These are phyloP conservation scores for Rhizophlyctis rosea DNA, from an alignment of 192 early-diverging fungal species.

Conservation along the genomic window DNA sequence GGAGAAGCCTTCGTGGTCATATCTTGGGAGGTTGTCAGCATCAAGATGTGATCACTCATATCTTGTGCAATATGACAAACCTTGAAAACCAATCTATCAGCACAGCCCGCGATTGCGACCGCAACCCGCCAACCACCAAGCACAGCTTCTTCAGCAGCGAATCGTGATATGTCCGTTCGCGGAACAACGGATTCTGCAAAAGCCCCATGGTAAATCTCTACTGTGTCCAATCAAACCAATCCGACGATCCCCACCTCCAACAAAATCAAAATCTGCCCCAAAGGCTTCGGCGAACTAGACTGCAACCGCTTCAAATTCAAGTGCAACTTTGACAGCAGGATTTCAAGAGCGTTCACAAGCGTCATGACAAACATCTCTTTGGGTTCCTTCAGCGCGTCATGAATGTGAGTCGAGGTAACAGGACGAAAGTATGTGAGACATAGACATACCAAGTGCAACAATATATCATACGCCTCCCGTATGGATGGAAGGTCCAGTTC, in stretches of 20 bases:
- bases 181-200: conserved; percentile 53
- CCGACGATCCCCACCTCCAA: conserved; percentile 34
- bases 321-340: conserved; percentile 49
- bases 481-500: conserved; percentile 35
- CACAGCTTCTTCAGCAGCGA: conserved; percentile 43
- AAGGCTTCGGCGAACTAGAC: conserved; percentile 19
- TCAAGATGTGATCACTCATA: too few species aligned
- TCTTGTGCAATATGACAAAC: too few species aligned
- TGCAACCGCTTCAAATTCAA: conserved; percentile 39
- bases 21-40: too few species aligned
- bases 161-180: conserved; percentile 46
- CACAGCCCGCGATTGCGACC: conserved; percentile 26
- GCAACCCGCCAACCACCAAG: conserved; percentile 37
- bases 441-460: conserved; percentile 24
- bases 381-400: too few species aligned
- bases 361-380: conserved; percentile 34
- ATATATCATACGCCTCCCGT: conserved; percentile 30
- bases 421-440: too few species aligned
- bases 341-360: conserved; percentile 54
- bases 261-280: too few species aligned
- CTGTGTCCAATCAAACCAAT: too few species aligned
- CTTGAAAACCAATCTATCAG: conserved; percentile 53
- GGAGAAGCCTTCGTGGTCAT: conserved; percentile 40
- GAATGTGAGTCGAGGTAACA: too few species aligned
- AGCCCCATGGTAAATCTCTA: too few species aligned